These are phyloP conservation scores for Obba rivulosa DNA, from an alignment of 768 basidiomycete genomes.

Conservation along the genomic window DNA sequence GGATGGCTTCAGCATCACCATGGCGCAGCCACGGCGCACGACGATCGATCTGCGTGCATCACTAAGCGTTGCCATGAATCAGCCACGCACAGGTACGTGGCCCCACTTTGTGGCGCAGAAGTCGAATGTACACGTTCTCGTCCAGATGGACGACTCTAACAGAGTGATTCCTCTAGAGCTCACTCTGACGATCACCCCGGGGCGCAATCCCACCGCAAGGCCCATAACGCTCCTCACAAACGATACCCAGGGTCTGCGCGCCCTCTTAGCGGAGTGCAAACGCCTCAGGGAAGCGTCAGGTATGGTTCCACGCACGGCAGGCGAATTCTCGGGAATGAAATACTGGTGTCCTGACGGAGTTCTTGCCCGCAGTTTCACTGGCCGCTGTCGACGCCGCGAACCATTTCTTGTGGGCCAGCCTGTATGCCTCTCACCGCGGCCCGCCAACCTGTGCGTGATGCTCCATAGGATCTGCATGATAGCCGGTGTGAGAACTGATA, in stretches of 20 bases:
- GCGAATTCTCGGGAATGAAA: too few relatives aligned
- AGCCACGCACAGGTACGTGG: slow-evolving; percentile 38
- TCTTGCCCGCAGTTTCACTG: not conserved
- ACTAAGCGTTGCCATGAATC: slow-evolving; percentile 21
- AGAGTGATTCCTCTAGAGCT: slow-evolving; percentile 44
- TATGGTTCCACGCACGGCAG: slow-evolving; percentile 15
- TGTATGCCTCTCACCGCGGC: not conserved
- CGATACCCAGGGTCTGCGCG: slow-evolving; percentile 42
- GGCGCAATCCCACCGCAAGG: slow-evolving; percentile 27
- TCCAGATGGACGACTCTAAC: too few relatives aligned
- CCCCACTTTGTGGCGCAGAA: not conserved
- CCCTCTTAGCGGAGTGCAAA: slow-evolving; percentile 50
- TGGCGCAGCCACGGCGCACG: slow-evolving; percentile 47
- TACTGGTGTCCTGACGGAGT: too few relatives aligned
- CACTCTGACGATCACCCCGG: slow-evolving; percentile 46
- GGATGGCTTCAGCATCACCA: slow-evolving; percentile 45
- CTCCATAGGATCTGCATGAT: not conserved
- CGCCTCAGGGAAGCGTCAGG: slow-evolving; percentile 47
- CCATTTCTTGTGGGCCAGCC: not conserved
- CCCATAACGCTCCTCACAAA: slow-evolving; percentile 41
- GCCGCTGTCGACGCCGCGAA: slow-evolving; percentile 22
- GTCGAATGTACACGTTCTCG: not conserved
- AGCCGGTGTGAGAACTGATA: not conserved
- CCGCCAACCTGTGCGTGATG: not conserved
- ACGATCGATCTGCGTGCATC: slow-evolving; percentile 30